phyloP scores from a whole-genome alignment of 306 rosid genomes.

The Senna siamea region DNA sequence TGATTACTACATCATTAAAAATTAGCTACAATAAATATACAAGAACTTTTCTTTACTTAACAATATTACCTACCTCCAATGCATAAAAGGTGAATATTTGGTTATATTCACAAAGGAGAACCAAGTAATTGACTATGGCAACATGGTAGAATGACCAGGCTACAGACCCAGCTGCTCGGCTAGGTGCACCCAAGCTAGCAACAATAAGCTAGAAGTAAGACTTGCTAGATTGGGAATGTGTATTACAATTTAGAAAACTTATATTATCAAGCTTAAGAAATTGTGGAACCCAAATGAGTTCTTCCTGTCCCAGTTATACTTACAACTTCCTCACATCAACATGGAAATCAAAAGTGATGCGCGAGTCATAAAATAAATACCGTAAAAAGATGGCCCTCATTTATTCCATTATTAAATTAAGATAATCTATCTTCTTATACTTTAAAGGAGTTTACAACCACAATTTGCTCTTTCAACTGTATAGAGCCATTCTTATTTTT shows the following conservation, averaged over 20 bases:
- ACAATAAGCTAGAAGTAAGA: conserved; percentile 42
- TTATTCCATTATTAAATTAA: neutral
- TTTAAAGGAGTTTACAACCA: neutral
- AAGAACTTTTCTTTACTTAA: conserved; percentile 12
- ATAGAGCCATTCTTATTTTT: neutral
- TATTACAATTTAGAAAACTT: conserved; percentile 7
- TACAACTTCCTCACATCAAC: neutral
- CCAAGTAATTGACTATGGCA: conserved; percentile 35
- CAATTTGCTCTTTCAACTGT: neutral
- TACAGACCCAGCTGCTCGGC: conserved; percentile 42
- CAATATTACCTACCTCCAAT: conserved; percentile 29
- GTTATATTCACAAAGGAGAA: conserved; percentile 32
- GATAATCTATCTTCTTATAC: neutral
- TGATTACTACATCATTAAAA: neutral
- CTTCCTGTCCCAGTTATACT: neutral
- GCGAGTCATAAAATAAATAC: neutral
- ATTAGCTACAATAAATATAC: conserved; percentile 18
- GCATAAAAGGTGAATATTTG: conserved; percentile 30
- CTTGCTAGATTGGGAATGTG: conserved; percentile 26
- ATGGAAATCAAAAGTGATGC: neutral
- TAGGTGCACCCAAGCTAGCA: conserved; percentile 43
- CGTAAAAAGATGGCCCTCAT: neutral
- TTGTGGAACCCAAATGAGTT: conserved; percentile 4
- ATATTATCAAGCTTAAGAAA: conserved; percentile 1
- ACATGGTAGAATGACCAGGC: conserved; percentile 41